Percentiles rank a stretch among this genome's conserved stretches.
Evolutionary conservation across 1,284 basidiomycete genomes (phyloP).

Genomic region (Microbotryum intermedium): DNA sequence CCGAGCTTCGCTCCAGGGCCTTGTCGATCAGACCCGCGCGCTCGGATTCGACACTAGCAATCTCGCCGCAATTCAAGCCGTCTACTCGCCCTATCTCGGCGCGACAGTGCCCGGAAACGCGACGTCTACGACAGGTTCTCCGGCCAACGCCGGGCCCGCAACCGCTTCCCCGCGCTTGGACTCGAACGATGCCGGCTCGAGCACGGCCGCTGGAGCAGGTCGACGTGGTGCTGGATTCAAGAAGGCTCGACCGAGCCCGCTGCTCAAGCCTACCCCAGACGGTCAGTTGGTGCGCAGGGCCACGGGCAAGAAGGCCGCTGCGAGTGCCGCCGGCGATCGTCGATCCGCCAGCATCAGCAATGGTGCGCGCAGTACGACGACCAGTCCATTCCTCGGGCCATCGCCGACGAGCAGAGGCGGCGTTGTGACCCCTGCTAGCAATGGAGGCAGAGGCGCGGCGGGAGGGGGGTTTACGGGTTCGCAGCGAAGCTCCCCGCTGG

Average conservation of each 20-base stretch:
- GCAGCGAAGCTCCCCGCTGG: slow-evolving; percentile 1
- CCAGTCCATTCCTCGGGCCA: slow-evolving; percentile 14
- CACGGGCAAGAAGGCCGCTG: not conserved
- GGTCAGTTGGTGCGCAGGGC: slow-evolving; percentile 6
- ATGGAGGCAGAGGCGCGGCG: too few relatives aligned
- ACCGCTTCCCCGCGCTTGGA: slow-evolving; percentile 14
- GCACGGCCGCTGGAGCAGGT: slow-evolving; percentile 14
- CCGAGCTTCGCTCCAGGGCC: slow-evolving; percentile 15
- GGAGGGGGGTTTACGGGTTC: not conserved
- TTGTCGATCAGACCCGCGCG: slow-evolving; percentile 21
- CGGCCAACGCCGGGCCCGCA: not conserved
- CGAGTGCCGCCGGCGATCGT: not conserved
- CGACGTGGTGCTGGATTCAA: slow-evolving; percentile 16
- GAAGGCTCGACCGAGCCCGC: slow-evolving; percentile 26
- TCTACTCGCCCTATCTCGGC: slow-evolving; percentile 5
- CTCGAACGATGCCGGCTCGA: slow-evolving; percentile 4
- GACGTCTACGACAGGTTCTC: not conserved
- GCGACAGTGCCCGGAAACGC: not conserved
- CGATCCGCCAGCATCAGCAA: slow-evolving; percentile 1
- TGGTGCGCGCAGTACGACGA: slow-evolving; percentile 13
- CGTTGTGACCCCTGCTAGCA: not conserved
- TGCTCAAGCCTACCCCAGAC: slow-evolving; percentile 26
- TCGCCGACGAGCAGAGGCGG: not conserved
- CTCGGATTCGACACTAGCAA: slow-evolving; percentile 14
- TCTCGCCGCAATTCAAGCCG: slow-evolving; percentile 10